Base-by-base conservation (phyloP, 352 stramenopile genomes). In the Globisporangium megalacanthum region DNA sequence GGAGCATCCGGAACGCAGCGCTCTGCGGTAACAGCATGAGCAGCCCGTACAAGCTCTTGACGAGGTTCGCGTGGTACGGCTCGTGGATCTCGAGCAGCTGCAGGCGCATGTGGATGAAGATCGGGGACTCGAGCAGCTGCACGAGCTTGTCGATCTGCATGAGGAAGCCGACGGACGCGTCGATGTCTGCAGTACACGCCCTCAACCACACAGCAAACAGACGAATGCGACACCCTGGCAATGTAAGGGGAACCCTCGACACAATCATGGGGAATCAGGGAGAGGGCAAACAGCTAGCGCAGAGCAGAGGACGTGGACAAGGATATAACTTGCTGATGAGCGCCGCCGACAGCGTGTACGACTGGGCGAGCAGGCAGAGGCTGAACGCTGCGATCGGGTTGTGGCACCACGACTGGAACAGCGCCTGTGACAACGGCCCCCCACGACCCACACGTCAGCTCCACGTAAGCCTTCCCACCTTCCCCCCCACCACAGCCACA, bases 101-200 rank as follows among this genome's bases (percentile, higher is more conserved):
- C 25, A 99, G 75, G 22, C 98, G 85, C 72, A 99, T 91, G 56
- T 99, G 83, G 56, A 99, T 91, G 79, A 99, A 99, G 49, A 99
- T 98, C 5, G 98, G 98, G 51, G 96, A 99, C 74, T 99, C 98
- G 46, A 99, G 75, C 13, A 99, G 77, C 69, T 99, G 97, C 35
- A 99, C 97, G 37, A 99, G 85, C 67, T 99, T 99, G 79, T 99
- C 98, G 61, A 99, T 94, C 80, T 99, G 97, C 90, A 99, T 98
- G 7, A 99, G 73, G 67, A 99, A 99, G 6, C 96, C 95, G 22
- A 99, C 94, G n/a, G 92, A 98, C 14, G 98, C 90, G 60, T 98
- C 94, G 66, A 98, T 92, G 41, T 96, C 76, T n/a, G 94, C 97
- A 79, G 75, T 88, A 68, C 48, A 64, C 54, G 49, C 48, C 57